These are phyloP conservation scores for Beauveria sp. DNA, from an alignment of 2,329 filamentous ascomycete species.

Conservation along the genomic window DNA sequence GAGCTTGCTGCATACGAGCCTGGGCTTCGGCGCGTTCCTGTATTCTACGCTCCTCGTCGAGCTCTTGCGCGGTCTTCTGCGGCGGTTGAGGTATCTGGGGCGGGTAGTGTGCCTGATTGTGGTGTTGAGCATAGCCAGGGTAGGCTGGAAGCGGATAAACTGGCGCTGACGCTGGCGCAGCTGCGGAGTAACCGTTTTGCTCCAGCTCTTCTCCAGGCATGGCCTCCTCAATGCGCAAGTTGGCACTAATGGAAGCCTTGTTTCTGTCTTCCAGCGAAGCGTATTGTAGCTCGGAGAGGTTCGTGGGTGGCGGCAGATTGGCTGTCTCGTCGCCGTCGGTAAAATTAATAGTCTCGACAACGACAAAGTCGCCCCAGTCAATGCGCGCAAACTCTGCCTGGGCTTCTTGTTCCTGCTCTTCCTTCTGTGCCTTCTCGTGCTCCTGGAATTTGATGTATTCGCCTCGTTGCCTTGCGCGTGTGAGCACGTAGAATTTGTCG, in stretches of 20 bases:
- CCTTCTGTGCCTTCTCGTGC: slow-evolving; percentile 77
- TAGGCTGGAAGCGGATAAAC: slow-evolving; percentile 39
- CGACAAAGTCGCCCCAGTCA: slow-evolving; percentile 96
- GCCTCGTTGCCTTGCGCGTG: slow-evolving; percentile 74
- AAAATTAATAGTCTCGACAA: slow-evolving; percentile 92
- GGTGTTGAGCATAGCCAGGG: slow-evolving; percentile 33
- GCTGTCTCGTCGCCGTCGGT: slow-evolving; percentile 79
- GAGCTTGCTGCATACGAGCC: slow-evolving; percentile 63
- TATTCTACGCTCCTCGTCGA: slow-evolving; percentile 57
- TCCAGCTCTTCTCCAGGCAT: slow-evolving; percentile 71
- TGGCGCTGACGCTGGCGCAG: slow-evolving; percentile 23
- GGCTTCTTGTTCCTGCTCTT: slow-evolving; percentile 79
- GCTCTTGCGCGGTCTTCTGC: slow-evolving; percentile 39
- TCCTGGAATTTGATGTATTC: slow-evolving; percentile 84
- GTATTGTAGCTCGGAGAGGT: slow-evolving; percentile 84
- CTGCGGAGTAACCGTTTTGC: slow-evolving; percentile 39
- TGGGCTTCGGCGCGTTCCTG: slow-evolving; percentile 54
- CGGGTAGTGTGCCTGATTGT: slow-evolving; percentile 22
- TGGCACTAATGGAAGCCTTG: slow-evolving; percentile 74
- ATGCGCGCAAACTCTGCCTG: slow-evolving; percentile 71
- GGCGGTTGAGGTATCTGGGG: slow-evolving; percentile 21
- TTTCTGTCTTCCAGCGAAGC: slow-evolving; percentile 94
- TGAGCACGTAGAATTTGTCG: slow-evolving; percentile 73
- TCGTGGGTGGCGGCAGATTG: slow-evolving; percentile 81
- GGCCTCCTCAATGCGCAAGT: slow-evolving; percentile 86